Evolutionary conservation across 176 grass and related monocot genomes (phyloP).

Genomic region (Aegilops longissima): DNA sequence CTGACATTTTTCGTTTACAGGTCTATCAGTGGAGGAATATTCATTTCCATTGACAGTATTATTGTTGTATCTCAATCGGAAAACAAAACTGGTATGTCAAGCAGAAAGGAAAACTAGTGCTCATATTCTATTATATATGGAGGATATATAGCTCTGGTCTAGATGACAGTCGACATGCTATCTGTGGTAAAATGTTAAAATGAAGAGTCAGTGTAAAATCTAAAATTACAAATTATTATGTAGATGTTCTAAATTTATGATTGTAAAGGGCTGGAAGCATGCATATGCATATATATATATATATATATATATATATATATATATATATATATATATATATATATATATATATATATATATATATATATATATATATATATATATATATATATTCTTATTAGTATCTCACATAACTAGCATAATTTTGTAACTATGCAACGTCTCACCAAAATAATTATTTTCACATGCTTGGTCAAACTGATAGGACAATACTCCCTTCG

Average conservation of each 20-base stretch:
- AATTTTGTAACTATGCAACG: neutral
- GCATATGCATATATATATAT: neutral
- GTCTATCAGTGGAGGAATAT: neutral
- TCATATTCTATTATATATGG: neutral
- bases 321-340: too few species aligned
- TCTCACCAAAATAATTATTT: neutral
- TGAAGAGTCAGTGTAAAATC: neutral
- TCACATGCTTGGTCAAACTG: neutral
- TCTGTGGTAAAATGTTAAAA: neutral
- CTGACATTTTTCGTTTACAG: too few species aligned
- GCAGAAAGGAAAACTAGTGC: neutral
- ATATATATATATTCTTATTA: too few species aligned
- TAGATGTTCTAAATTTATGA: neutral
- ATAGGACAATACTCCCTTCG: neutral
- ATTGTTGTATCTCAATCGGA: neutral
- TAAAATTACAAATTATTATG: neutral
- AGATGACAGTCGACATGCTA: neutral
- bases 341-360: too few species aligned
- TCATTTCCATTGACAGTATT: neutral
- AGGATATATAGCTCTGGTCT: neutral
- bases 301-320: too few species aligned
- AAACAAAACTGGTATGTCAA: neutral
- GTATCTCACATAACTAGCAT: neutral
- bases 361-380: too few species aligned
- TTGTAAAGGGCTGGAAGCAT: neutral